Evolutionary conservation across 129 eudicot genomes (phyloP).

Genomic region (Flaveria ramosissima): DNA sequence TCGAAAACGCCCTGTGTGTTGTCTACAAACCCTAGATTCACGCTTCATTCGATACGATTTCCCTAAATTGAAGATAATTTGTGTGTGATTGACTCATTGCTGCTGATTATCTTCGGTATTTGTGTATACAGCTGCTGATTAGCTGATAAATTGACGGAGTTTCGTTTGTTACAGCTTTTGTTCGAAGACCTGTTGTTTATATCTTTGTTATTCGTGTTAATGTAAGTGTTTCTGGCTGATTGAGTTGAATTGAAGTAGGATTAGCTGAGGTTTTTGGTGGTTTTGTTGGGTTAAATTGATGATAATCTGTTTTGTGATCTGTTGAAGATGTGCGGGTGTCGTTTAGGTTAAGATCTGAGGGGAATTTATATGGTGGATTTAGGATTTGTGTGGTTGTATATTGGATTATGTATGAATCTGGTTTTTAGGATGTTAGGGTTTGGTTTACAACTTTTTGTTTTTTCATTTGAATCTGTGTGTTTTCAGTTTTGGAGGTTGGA

Average conservation of each 20-base stretch:
- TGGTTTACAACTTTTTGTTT: neutral
- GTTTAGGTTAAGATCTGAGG: slow-evolving; percentile 15
- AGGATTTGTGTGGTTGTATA: slow-evolving; percentile 7
- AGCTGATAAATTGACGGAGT: slow-evolving; percentile 18
- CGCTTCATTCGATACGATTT: slow-evolving; percentile 19
- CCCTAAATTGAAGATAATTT: neutral
- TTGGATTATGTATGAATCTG: neutral
- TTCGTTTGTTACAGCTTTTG: slow-evolving; percentile 19
- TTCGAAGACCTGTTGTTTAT: slow-evolving; percentile 21
- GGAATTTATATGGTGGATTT: neutral
- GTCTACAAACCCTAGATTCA: slow-evolving; percentile 20
- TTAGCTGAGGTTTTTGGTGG: neutral
- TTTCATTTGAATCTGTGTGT: neutral
- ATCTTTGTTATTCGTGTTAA: slow-evolving; percentile 23
- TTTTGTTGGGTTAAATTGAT: neutral
- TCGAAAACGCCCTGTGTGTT: slow-evolving; percentile 19
- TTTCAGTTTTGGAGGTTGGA: slow-evolving; percentile 19
- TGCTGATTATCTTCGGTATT: neutral
- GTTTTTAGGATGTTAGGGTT: neutral
- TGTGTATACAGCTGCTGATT: slow-evolving; percentile 12
- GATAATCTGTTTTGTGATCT: neutral
- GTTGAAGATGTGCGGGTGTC: neutral
- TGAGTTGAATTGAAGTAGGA: slow-evolving; percentile 14
- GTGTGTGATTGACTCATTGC: too few relatives aligned
- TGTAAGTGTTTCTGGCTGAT: slow-evolving; percentile 28